phyloP scores from a whole-genome alignment of 2,329 filamentous ascomycete species.

The Lizonia empirigonia region DNA sequence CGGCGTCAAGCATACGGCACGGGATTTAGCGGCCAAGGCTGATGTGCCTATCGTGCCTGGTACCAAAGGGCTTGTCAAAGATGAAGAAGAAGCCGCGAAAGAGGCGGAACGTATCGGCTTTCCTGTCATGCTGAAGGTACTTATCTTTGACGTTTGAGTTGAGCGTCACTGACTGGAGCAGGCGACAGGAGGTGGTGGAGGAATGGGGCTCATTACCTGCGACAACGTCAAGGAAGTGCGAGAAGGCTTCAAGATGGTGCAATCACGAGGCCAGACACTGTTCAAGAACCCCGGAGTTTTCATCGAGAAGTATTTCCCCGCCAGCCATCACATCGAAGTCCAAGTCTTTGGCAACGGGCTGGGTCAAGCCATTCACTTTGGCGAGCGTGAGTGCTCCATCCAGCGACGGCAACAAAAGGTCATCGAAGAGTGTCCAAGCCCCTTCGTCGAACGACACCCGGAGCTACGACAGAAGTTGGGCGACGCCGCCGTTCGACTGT shows the following conservation, averaged over 20 bases:
- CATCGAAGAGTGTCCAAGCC: conserved; percentile 85
- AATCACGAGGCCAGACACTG: conserved; percentile 75
- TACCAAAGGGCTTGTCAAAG: conserved; percentile 55
- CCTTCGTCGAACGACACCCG: conserved; percentile 60
- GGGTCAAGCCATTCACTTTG: conserved; percentile 80
- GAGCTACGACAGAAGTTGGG: conserved; percentile 66
- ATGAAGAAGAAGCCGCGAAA: conserved; percentile 54
- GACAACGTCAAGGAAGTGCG: conserved; percentile 70
- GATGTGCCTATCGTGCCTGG: conserved; percentile 62
- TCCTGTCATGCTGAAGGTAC: conserved; percentile 68
- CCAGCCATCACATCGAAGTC: conserved; percentile 84
- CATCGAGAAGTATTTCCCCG: conserved; percentile 80
- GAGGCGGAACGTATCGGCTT: conserved; percentile 55
- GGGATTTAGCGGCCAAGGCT: conserved; percentile 59
- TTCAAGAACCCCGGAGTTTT: conserved; percentile 87
- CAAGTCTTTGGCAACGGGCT: conserved; percentile 86
- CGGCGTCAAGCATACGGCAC: conserved; percentile 64
- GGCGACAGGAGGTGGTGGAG: conserved; percentile 61
- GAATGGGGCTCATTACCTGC: conserved; percentile 84
- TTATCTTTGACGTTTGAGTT: neutral
- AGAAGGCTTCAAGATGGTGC: conserved; percentile 71
- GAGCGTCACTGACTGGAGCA: neutral
- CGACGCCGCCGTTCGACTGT: conserved; percentile 72
- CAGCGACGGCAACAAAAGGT: conserved; percentile 90
- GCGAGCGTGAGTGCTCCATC: conserved; percentile 86